These are phyloP conservation scores for Carex cristatella DNA, from an alignment of 176 grass and related monocot species.

Conservation along the genomic window DNA sequence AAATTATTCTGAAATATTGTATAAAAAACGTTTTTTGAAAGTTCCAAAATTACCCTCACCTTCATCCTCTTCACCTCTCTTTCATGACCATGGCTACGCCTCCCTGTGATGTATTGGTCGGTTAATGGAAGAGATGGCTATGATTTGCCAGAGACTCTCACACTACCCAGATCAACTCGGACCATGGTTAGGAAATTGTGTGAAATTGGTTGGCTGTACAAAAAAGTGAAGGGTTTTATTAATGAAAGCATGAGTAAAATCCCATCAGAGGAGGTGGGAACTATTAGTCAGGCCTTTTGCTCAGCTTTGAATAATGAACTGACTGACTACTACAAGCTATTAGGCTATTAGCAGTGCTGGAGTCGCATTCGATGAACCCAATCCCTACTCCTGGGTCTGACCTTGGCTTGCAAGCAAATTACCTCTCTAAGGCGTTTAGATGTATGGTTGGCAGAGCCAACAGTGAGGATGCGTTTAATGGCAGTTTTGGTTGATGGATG, in stretches of 20 bases:
- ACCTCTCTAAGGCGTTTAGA: constrained; percentile 62
- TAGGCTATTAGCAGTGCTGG: constrained; percentile 46
- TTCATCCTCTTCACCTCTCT: too few species aligned
- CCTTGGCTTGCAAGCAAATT: constrained; percentile 54
- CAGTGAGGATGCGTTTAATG: constrained; percentile 82
- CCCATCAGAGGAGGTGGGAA: constrained; percentile 60
- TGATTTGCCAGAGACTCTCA: constrained; percentile 70
- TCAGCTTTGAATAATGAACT: constrained; percentile 85
- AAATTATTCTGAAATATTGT: too few species aligned
- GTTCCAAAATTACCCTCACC: too few species aligned
- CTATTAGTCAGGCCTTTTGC: constrained; percentile 76
- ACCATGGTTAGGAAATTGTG: constrained; percentile 81
- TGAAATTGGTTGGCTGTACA: constrained; percentile 81
- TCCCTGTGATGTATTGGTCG: constrained; percentile 30
- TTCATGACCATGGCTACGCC: too few species aligned
- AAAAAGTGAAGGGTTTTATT: constrained; percentile 76
- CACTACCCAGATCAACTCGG: constrained; percentile 70
- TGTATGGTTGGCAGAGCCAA: constrained; percentile 84
- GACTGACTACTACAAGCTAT: constrained; percentile 76
- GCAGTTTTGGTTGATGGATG: constrained; percentile 77
- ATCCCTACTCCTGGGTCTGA: constrained; percentile 71
- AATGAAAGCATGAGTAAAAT: constrained; percentile 42
- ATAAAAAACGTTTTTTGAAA: too few species aligned
- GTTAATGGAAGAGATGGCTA: constrained; percentile 54
- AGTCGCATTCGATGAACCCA: constrained; percentile 61